A percentile compares a stretch with the other conserved stretches of the same genome.
These are phyloP conservation scores for Cadophora malorum DNA, from an alignment of 2,329 filamentous ascomycete species.

Conservation along the genomic window DNA sequence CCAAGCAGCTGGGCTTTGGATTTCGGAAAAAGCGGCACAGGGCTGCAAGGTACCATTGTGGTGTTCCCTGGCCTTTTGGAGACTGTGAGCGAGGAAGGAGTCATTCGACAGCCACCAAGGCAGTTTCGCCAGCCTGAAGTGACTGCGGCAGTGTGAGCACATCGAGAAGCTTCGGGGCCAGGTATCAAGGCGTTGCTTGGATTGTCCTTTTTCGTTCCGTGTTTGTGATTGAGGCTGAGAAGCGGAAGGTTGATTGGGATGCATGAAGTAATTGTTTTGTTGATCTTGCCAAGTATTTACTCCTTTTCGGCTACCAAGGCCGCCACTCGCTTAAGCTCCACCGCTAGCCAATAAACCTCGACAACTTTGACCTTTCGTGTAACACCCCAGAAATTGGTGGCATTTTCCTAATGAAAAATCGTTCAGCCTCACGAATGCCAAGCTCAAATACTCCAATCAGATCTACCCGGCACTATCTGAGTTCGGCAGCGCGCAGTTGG, in stretches of 20 bases:
- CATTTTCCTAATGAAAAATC: not conserved
- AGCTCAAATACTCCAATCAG: not conserved
- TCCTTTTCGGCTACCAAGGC: constrained; percentile 9
- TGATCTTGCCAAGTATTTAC: constrained; percentile 6
- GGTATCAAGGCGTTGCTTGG: not conserved
- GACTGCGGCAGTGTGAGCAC: not conserved
- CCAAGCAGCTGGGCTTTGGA: constrained; percentile 24
- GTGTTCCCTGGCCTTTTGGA: constrained; percentile 31
- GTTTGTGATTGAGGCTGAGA: constrained; percentile 1
- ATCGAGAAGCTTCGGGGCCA: not conserved
- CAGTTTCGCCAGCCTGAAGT: constrained; percentile 27
- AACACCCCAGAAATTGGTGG: constrained; percentile 3
- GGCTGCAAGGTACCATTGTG: constrained; percentile 20
- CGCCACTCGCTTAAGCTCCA: constrained; percentile 5
- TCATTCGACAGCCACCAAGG: constrained; percentile 25
- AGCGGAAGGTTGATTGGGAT: not conserved
- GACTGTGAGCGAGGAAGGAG: constrained; percentile 28
- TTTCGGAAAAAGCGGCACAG: constrained; percentile 19
- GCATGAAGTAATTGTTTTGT: constrained; percentile 4
- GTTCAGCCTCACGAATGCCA: not conserved
- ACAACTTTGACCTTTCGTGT: not conserved
- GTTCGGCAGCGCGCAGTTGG: not conserved
- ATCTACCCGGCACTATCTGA: not conserved
- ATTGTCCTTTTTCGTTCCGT: not conserved
- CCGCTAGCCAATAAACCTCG: not conserved